phyloP scores from a whole-genome alignment of 306 rosid species.

The Gastrolobium villosum region DNA sequence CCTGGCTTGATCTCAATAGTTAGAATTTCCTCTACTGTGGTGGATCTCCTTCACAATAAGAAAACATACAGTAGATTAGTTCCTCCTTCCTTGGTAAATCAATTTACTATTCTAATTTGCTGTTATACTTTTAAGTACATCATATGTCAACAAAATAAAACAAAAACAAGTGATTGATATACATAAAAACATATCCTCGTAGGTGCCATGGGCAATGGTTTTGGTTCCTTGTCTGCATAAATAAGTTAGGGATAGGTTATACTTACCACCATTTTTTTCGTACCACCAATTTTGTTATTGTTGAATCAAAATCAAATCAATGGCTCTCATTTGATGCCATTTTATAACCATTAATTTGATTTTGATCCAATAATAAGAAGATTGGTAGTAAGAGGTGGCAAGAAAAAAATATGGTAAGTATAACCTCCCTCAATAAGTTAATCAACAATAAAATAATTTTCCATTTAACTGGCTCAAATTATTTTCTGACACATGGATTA shows the following conservation, averaged over 20 bases:
- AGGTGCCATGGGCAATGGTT: neutral
- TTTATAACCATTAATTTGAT: too few relatives aligned
- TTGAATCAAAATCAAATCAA: too few relatives aligned
- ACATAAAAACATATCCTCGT: neutral
- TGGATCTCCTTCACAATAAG: slow-evolving; percentile 62
- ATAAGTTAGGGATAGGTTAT: neutral
- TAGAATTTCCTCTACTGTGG: slow-evolving; percentile 84
- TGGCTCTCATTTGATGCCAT: too few relatives aligned
- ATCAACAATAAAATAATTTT: neutral
- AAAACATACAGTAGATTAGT: slow-evolving; percentile 40
- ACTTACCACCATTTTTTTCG: too few relatives aligned
- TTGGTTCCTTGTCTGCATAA: neutral
- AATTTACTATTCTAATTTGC: slow-evolving; percentile 8
- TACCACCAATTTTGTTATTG: too few relatives aligned
- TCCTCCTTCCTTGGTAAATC: slow-evolving; percentile 6
- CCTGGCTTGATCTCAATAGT: slow-evolving; percentile 94
- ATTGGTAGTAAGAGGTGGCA: too few relatives aligned
- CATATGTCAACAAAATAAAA: neutral
- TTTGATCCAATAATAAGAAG: too few relatives aligned
- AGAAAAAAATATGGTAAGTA: too few relatives aligned
- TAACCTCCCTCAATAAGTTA: too few relatives aligned
- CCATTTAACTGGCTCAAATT: neutral
- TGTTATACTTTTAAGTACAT: slow-evolving; percentile 4
- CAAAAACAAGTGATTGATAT: neutral
- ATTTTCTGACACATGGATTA: slow-evolving; percentile 16